Percentiles rank a stretch among this genome's conserved stretches.
Conservation (phyloP, 202 grass and related monocot genomes). For the Musa balbisiana region DNA sequence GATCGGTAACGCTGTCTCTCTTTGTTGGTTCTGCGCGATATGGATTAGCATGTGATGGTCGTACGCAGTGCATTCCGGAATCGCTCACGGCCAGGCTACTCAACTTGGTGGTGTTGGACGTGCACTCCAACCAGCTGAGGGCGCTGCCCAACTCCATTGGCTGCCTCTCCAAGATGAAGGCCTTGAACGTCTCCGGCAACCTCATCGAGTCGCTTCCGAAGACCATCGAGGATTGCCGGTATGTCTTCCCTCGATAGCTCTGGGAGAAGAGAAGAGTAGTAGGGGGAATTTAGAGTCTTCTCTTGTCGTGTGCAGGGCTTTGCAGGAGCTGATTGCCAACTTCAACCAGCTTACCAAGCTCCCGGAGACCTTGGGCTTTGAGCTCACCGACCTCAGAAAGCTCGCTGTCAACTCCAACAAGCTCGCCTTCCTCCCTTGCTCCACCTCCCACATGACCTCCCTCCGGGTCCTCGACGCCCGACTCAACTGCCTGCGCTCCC, state of each 20-base stretch:
- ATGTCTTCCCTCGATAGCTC: not conserved
- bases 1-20: too few relatives aligned
- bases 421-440: conserved; percentile 22
- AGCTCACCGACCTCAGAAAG: conserved; percentile 19
- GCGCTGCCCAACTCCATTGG: conserved; percentile 90
- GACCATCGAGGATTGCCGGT: conserved; percentile 95
- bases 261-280: not conserved
- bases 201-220: conserved; percentile 60
- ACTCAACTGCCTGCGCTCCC: conserved; percentile 25
- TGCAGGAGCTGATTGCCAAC: conserved; percentile 27
- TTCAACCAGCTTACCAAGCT: conserved; percentile 23
- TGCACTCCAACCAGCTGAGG: conserved; percentile 88
- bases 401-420: conserved; percentile 29
- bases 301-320: not conserved
- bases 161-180: conserved; percentile 90
- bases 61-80: conserved; percentile 69
- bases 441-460: conserved; percentile 27
- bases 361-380: conserved; percentile 22
- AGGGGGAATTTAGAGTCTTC: too few relatives aligned
- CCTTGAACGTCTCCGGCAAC: conserved; percentile 93
- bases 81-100: conserved; percentile 86
- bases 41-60: too few relatives aligned
- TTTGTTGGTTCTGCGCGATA: too few relatives aligned
- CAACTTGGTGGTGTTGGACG: conserved; percentile 71
- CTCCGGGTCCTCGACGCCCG: conserved; percentile 25